These are phyloP conservation scores for Stachybotrys chlorohalonatus DNA, from an alignment of 2,329 filamentous ascomycete genomes.

Conservation along the genomic window DNA sequence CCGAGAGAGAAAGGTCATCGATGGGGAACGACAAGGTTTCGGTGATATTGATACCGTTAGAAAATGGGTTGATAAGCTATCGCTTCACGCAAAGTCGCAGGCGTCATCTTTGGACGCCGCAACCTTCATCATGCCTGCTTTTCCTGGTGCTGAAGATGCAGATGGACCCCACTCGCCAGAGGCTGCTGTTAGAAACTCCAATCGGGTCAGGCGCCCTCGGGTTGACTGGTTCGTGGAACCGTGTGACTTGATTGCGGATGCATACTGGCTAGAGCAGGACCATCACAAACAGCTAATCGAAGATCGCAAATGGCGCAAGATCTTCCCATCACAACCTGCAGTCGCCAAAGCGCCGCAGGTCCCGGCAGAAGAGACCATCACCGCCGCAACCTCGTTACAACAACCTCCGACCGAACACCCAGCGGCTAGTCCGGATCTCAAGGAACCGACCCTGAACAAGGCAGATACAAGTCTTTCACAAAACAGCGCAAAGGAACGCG, in stretches of 20 bases:
- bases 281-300: slow-evolving; percentile 75
- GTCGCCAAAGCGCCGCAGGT: slow-evolving; percentile 19
- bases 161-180: slow-evolving; percentile 33
- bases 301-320: slow-evolving; percentile 64
- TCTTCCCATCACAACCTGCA: slow-evolving; percentile 45
- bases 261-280: slow-evolving; percentile 80
- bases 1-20: slow-evolving; percentile 64
- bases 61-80: slow-evolving; percentile 67
- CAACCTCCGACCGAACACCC: slow-evolving; percentile 12
- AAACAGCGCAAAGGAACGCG: slow-evolving; percentile 47
- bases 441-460: slow-evolving; percentile 12
- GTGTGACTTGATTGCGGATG: slow-evolving; percentile 79
- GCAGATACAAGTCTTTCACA: slow-evolving; percentile 34
- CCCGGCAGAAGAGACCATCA: slow-evolving; percentile 12
- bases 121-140: slow-evolving; percentile 29
- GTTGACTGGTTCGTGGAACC: slow-evolving; percentile 81
- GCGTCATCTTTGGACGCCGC: not conserved
- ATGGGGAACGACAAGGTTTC: slow-evolving; percentile 70
- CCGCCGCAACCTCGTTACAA: slow-evolving; percentile 12
- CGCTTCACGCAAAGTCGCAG: slow-evolving; percentile 16
- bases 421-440: slow-evolving; percentile 10
- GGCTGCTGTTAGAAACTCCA: slow-evolving; percentile 30
- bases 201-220: slow-evolving; percentile 61
- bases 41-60: slow-evolving; percentile 62
- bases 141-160: slow-evolving; percentile 34